These are phyloP conservation scores for Thamnidium elegans DNA, from an alignment of 192 early-diverging fungal genomes.

Conservation along the genomic window DNA sequence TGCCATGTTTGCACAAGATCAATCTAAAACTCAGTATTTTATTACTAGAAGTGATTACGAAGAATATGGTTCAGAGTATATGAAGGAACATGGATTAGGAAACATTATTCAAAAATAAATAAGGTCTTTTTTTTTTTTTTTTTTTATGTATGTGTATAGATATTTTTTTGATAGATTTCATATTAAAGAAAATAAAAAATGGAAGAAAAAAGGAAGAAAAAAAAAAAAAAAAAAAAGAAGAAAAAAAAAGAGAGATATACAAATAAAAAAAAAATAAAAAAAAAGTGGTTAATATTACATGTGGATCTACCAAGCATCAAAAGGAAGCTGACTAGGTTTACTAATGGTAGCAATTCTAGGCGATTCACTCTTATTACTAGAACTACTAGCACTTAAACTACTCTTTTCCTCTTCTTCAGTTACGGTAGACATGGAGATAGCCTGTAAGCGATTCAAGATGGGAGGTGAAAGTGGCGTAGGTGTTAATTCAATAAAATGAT, in stretches of 20 bases:
- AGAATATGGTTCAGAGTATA: slow-evolving; percentile 81
- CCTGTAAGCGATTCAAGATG: neutral
- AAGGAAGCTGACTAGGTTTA: neutral
- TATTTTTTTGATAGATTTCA: no score
- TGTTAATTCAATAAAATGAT: neutral
- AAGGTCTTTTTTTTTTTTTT: no score
- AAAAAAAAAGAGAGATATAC: no score
- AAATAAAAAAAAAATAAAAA: no score
- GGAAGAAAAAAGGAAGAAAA: no score
- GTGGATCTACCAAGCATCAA: slow-evolving; percentile 4
- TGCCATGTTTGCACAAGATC: slow-evolving; percentile 58
- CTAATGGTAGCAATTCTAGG: no score
- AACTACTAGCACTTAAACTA: neutral
- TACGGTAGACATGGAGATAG: neutral
- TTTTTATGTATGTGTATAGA: no score
- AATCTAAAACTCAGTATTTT: slow-evolving; percentile 39
- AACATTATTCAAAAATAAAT: slow-evolving; percentile 39
- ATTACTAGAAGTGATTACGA: slow-evolving; percentile 75
- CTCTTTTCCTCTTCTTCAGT: neutral
- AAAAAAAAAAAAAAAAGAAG: no score
- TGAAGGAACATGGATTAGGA: slow-evolving; percentile 81
- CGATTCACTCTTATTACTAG: neutral
- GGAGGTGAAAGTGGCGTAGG: no score
- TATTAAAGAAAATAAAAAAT: no score
- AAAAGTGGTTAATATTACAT: no score